A percentile compares a stretch with the other conserved stretches of the same genome.
Evolutionary conservation across 2,329 filamentous ascomycete species (phyloP).

Genomic region (Fusarium drepaniforme): DNA sequence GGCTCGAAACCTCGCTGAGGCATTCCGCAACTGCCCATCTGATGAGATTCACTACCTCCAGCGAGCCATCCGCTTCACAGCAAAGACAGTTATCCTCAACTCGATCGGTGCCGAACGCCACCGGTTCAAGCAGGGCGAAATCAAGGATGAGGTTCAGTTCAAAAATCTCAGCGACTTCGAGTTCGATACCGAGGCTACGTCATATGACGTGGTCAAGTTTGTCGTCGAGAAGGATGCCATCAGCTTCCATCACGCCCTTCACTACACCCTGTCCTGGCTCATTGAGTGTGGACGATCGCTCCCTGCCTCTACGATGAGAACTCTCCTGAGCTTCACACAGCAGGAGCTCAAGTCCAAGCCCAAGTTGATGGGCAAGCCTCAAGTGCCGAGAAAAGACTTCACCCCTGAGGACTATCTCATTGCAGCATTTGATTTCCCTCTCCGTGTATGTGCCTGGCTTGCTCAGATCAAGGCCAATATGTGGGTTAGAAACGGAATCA

Average conservation of each 20-base stretch:
- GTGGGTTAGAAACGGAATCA: conserved; percentile 99
- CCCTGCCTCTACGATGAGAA: conserved; percentile 73
- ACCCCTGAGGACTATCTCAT: conserved; percentile 84
- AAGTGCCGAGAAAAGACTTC: conserved; percentile 68
- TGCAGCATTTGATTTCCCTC: conserved; percentile 90
- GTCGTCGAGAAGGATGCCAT: conserved; percentile 90
- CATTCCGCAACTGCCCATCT: conserved; percentile 79
- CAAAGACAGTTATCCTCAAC: conserved; percentile 88
- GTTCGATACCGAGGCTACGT: conserved; percentile 72
- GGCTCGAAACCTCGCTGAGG: conserved; percentile 88
- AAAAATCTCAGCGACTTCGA: conserved; percentile 83
- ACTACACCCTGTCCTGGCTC: conserved; percentile 97
- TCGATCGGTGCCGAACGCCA: conserved; percentile 90
- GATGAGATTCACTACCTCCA: conserved; percentile 76
- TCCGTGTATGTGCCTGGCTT: conserved; percentile 95
- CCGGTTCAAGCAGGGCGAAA: conserved; percentile 87
- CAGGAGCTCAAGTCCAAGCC: conserved; percentile 76
- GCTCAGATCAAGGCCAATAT: conserved; percentile 98
- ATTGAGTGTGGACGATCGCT: conserved; percentile 89
- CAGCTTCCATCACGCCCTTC: conserved; percentile 96
- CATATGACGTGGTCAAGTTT: conserved; percentile 84
- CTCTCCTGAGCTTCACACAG: conserved; percentile 78
- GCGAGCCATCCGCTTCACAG: conserved; percentile 78
- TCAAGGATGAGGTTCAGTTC: conserved; percentile 88
- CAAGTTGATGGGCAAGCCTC: conserved; percentile 70